Percentiles rank a stretch among this genome's conserved stretches.
Evolutionary conservation across 225 moss, liverwort and hornwort species (phyloP).

Genomic region (Rhytidiadelphus loreus): DNA sequence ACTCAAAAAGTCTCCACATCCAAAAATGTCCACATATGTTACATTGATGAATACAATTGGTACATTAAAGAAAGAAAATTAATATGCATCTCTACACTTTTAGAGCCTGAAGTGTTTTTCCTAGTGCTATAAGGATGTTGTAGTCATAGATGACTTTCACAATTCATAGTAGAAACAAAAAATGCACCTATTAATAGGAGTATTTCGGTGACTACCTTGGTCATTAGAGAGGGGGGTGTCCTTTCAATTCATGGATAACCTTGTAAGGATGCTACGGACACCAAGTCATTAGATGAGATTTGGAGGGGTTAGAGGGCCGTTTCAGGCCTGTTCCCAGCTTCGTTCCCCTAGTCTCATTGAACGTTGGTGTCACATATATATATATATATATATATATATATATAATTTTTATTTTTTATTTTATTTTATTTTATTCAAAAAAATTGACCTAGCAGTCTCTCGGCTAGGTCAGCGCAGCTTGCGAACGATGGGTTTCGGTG

Average conservation of each 20-base stretch:
- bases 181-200: neutral
- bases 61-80: neutral
- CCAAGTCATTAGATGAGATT: too few species aligned
- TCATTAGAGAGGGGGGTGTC: fast-evolving
- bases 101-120: fast-evolving
- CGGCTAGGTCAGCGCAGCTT: too few species aligned
- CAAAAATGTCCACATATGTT: fast-evolving
- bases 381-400: too few species aligned
- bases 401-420: too few species aligned
- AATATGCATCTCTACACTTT: neutral
- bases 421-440: too few species aligned
- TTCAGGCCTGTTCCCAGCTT: too few species aligned
- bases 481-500: too few species aligned
- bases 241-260: fast-evolving
- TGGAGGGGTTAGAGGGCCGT: too few species aligned
- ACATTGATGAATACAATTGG: fast-evolving
- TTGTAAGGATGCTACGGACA: fast-evolving
- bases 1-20: fast-evolving
- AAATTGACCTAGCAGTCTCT: too few species aligned
- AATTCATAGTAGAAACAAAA: fast-evolving
- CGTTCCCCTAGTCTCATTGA: too few species aligned
- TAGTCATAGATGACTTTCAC: fast-evolving
- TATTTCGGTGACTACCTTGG: neutral
- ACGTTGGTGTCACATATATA: too few species aligned
- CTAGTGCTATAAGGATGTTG: fast-evolving